Base-by-base conservation (phyloP, 352 stramenopile species). In the Pelagophyceae sp. region DNA sequence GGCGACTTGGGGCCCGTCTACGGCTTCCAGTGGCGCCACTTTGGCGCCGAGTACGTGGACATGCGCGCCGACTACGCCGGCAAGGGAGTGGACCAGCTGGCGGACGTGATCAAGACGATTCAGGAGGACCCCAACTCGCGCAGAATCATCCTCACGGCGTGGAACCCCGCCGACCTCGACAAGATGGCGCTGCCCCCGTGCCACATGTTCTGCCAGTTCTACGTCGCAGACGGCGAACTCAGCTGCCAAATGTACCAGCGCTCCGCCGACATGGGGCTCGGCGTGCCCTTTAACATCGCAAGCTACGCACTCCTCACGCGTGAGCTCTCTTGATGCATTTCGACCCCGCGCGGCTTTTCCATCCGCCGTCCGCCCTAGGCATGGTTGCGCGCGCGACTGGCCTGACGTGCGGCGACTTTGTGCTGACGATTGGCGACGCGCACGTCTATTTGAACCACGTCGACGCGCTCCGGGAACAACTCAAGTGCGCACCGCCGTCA, bases 241-340 rank as follows among this genome's bases (percentile, higher is more conserved):
- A 92, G 84, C n/a, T 95, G 90, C 83, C 89, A 93, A 80, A 99
- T 99, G 96, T 99, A 99, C 84, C 96, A 99, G 87, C 93, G 97
- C 31, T 98, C 92, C 69, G 95, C 94, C 29, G 97, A 99, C 85
- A 99, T 99, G 94, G 96, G 96, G 6, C 90, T 99, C 37, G 97
- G 97, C 11, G 96, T 99, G 45, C 97, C 97, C 6, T 99, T 99
- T 85, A 99, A 99, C 86, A 99, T 99, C 85, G 96, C 96, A 19
- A 98, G 91, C 69, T 99, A 99, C 84, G 92, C 96, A 40, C 85
- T 99, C 70, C 87, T 99, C 20, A 99, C 95, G 33, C 90, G n/a
- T n/a, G n/a, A n/a, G n/a, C n/a, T n/a, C n/a, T n/a, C n/a, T n/a
- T n/a, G n/a, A n/a, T n/a, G n/a, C n/a, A n/a, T n/a, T n/a, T n/a